A percentile compares a stretch with the other conserved stretches of the same genome.
Conservation (phyloP, 805 yeast species). For the Zygotorulaspora chibaensis region DNA sequence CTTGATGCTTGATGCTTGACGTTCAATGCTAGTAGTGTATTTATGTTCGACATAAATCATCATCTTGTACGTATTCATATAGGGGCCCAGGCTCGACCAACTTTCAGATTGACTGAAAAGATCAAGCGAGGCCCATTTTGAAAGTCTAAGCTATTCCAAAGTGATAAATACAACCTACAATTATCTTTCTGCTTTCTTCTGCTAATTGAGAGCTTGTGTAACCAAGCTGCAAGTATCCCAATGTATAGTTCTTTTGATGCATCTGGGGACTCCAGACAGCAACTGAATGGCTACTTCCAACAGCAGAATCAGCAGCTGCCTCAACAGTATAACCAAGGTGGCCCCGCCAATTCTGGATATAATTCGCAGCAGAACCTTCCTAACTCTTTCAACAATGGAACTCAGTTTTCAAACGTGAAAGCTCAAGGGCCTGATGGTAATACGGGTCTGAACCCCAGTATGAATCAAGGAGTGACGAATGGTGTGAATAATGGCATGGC, state of each 20-base stretch:
- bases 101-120: neutral
- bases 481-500: neutral
- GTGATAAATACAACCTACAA: too few relatives aligned
- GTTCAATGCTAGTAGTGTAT: too few relatives aligned
- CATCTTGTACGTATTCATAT: too few relatives aligned
- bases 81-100: too few relatives aligned
- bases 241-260: constrained; percentile 13
- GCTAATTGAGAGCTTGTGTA: too few relatives aligned
- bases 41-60: too few relatives aligned
- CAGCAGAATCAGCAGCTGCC: constrained; percentile 11
- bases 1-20: too few relatives aligned
- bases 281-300: constrained; percentile 12
- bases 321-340: constrained; percentile 10
- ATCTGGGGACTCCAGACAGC: constrained; percentile 6
- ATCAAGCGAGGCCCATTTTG: neutral
- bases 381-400: constrained; percentile 7
- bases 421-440: neutral
- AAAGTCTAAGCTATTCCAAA: neutral
- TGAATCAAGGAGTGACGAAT: neutral
- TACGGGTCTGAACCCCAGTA: neutral
- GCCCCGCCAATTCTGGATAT: constrained; percentile 15
- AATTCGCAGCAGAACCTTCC: constrained; percentile 14
- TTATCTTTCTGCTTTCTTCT: too few relatives aligned
- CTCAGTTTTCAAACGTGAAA: constrained; percentile 3
- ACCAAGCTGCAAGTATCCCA: neutral